These are phyloP conservation scores for Nicotiana otophora DNA, from an alignment of 257 asterid genomes.

Conservation along the genomic window DNA sequence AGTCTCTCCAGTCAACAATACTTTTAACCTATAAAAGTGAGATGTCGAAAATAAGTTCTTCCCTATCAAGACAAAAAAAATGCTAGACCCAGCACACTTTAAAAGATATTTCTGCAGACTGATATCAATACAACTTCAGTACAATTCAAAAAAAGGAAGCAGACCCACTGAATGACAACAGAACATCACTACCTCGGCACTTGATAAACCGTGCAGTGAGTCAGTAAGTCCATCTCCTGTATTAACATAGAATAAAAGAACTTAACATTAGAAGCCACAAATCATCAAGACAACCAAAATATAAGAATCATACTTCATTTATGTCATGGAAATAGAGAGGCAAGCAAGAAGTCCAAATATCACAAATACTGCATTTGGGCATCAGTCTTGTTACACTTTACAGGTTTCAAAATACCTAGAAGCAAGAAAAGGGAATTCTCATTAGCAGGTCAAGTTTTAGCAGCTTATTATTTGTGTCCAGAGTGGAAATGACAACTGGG, in stretches of 20 bases:
- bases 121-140: background rate
- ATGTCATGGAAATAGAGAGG: background rate
- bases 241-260: slow-evolving; percentile 12
- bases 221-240: slow-evolving; percentile 92
- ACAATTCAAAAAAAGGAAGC: background rate
- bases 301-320: background rate
- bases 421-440: background rate
- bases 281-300: background rate
- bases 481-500: background rate
- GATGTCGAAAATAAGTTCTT: background rate
- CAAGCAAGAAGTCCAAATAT: background rate
- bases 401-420: background rate
- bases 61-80: background rate
- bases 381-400: background rate
- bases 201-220: slow-evolving; percentile 57
- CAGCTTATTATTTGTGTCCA: background rate
- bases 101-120: background rate
- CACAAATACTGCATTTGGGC: background rate
- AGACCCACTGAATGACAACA: background rate
- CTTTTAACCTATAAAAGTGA: slow-evolving; percentile 62
- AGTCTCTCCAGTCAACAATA: slow-evolving; percentile 88
- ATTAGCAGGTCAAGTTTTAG: background rate
- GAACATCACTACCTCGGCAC: slow-evolving; percentile 51
- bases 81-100: background rate
- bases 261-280: background rate